These are phyloP conservation scores for Mycena sanguinolenta DNA, from an alignment of 768 basidiomycete genomes.

Conservation along the genomic window DNA sequence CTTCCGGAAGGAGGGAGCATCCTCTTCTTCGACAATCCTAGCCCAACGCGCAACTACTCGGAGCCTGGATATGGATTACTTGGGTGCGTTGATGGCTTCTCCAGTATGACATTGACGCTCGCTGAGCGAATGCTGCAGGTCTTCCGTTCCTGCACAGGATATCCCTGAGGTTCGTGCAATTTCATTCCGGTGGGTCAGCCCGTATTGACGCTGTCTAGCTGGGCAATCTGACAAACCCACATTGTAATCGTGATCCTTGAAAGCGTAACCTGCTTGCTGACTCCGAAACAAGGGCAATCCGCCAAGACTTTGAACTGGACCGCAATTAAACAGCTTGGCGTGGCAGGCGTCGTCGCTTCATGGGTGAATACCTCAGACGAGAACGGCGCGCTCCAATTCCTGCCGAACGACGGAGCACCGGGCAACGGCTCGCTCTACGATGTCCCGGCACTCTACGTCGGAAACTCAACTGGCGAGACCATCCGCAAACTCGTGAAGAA, in stretches of 20 bases:
- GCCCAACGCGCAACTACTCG: conserved; percentile 47
- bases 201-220: conserved; percentile 23
- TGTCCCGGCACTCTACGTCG: conserved; percentile 46
- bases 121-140: conserved; percentile 28
- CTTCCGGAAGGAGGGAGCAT: conserved; percentile 40
- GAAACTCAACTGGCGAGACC: conserved; percentile 45
- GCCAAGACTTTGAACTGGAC: conserved; percentile 45
- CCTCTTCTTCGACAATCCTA: conserved; percentile 49
- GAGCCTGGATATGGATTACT: conserved; percentile 44
- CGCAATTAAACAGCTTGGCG: conserved; percentile 37
- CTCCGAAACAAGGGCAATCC: conserved; percentile 36
- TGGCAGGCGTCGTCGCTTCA: conserved; percentile 43
- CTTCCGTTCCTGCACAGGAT: conserved; percentile 39
- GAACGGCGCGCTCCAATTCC: conserved; percentile 46
- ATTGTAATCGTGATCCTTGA: conserved; percentile 29
- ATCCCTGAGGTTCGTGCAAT: conserved; percentile 42
- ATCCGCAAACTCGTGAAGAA: conserved; percentile 40
- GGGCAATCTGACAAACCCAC: conserved; percentile 48
- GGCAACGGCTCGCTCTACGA: conserved; percentile 43
- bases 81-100: conserved; percentile 38
- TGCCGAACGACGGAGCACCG: conserved; percentile 43
- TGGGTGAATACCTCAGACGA: conserved; percentile 47
- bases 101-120: background rate
- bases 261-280: background rate
- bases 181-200: background rate